Conservation (phyloP, 495 filamentous ascomycete genomes). For the Tetracladium marchalianum region DNA sequence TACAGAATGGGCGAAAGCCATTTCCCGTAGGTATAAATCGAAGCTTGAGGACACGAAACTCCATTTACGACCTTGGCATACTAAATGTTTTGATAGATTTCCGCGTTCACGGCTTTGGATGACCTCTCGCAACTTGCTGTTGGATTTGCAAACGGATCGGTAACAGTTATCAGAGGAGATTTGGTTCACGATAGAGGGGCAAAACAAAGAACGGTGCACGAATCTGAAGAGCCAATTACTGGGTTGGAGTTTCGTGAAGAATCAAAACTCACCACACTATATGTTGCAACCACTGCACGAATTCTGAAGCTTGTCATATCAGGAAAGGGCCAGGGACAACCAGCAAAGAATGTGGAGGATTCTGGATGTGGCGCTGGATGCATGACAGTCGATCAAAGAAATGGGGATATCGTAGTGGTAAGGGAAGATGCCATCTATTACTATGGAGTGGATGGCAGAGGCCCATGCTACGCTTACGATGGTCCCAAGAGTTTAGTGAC, state of each 20-base stretch:
- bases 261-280: constrained; percentile 59
- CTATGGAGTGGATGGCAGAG: constrained; percentile 77
- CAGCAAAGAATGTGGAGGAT: constrained; percentile 79
- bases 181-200: constrained; percentile 94
- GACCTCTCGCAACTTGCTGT: constrained; percentile 87
- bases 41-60: not conserved
- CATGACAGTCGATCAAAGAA: constrained; percentile 74
- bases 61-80: not conserved
- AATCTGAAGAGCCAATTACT: constrained; percentile 93
- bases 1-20: constrained; percentile 86
- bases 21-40: constrained; percentile 58
- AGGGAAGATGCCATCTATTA: constrained; percentile 92
- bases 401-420: constrained; percentile 78
- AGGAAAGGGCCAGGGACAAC: constrained; percentile 80
- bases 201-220: constrained; percentile 90
- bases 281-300: constrained; percentile 84
- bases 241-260: constrained; percentile 71
- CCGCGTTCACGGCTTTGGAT: constrained; percentile 75
- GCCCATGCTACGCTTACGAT: constrained; percentile 82
- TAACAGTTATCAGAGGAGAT: constrained; percentile 88
- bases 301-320: constrained; percentile 78
- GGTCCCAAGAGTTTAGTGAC: constrained; percentile 75
- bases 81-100: constrained; percentile 50
- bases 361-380: constrained; percentile 82
- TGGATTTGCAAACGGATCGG: constrained; percentile 91